Percentiles rank a stretch among this genome's conserved stretches.
Conservation (phyloP, 2,329 filamentous ascomycete species). For the Penicillium sp. region DNA sequence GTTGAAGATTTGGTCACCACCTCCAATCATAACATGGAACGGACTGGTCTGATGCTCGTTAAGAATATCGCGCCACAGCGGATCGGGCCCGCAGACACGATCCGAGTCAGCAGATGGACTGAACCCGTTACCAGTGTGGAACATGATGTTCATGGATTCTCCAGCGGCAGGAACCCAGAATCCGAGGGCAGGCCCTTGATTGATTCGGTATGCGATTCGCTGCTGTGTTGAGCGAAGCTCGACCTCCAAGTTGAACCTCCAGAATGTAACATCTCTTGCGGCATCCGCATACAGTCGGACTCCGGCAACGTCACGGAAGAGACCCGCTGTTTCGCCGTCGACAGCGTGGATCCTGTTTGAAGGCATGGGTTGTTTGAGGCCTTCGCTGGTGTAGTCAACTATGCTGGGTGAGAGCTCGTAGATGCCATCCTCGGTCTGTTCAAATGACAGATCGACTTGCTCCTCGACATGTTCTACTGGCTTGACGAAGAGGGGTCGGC, state of each 20-base stretch:
- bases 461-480: constrained; percentile 85
- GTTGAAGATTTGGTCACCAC: constrained; percentile 96
- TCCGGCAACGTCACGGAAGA: constrained; percentile 80
- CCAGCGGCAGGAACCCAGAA: constrained; percentile 91
- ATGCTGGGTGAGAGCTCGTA: constrained; percentile 67
- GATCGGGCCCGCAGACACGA: constrained; percentile 86
- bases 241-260: constrained; percentile 94
- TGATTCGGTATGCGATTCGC: constrained; percentile 93
- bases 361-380: constrained; percentile 45
- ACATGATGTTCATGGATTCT: constrained; percentile 98
- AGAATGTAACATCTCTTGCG: constrained; percentile 89
- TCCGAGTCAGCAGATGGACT: constrained; percentile 76
- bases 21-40: constrained; percentile 98
- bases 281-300: constrained; percentile 79
- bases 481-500: constrained; percentile 83
- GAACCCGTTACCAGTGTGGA: constrained; percentile 97
- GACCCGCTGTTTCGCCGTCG: constrained; percentile 79
- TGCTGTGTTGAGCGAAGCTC: constrained; percentile 78
- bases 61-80: constrained; percentile 93
- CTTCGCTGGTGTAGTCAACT: constrained; percentile 43
- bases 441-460: constrained; percentile 72
- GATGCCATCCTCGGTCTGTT: constrained; percentile 79
- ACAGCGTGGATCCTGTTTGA: constrained; percentile 47
- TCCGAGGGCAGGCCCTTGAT: constrained; percentile 79
- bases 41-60: constrained; percentile 88